phyloP scores from a whole-genome alignment of 192 early-diverging fungal genomes.

The Backusella tarrabulga region DNA sequence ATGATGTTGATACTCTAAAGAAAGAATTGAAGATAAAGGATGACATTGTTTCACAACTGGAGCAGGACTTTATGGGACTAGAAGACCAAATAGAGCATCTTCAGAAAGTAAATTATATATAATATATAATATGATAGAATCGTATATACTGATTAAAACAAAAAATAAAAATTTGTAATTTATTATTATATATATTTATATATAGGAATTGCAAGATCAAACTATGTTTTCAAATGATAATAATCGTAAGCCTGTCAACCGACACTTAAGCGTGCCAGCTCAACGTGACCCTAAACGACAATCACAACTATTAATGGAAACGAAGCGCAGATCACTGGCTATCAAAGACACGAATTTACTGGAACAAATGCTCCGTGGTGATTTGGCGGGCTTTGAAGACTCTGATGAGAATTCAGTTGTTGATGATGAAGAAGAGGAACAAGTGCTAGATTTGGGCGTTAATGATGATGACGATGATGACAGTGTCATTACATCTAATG shows the following conservation, averaged over 20 bases:
- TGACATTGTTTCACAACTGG: constrained; percentile 36
- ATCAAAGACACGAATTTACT: constrained; percentile 34
- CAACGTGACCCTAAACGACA: constrained; percentile 27
- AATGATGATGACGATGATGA: neutral
- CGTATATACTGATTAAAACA: neutral
- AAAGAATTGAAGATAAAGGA: constrained; percentile 39
- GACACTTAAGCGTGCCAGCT: constrained; percentile 3
- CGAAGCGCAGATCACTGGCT: constrained; percentile 33
- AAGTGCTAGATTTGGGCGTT: neutral
- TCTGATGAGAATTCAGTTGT: neutral
- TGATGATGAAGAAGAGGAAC: neutral
- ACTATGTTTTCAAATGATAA: constrained; percentile 8
- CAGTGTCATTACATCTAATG: neutral
- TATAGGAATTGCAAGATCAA: constrained; percentile 21
- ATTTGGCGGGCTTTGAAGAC: constrained; percentile 24
- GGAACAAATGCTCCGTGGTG: constrained; percentile 37
- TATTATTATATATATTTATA: constrained; percentile 1
- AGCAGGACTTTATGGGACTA: constrained; percentile 36
- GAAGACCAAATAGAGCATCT: constrained; percentile 31
- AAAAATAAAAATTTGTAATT: neutral
- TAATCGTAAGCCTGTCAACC: neutral
- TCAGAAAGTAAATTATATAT: constrained; percentile 29
- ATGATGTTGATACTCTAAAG: constrained; percentile 37
- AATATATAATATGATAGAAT: neutral
- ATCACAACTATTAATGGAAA: constrained; percentile 38